Evolutionary conservation across 257 asterid species (phyloP), one percentile per base, ranked within the genome.

Genomic region (Plantago ovata): DNA sequence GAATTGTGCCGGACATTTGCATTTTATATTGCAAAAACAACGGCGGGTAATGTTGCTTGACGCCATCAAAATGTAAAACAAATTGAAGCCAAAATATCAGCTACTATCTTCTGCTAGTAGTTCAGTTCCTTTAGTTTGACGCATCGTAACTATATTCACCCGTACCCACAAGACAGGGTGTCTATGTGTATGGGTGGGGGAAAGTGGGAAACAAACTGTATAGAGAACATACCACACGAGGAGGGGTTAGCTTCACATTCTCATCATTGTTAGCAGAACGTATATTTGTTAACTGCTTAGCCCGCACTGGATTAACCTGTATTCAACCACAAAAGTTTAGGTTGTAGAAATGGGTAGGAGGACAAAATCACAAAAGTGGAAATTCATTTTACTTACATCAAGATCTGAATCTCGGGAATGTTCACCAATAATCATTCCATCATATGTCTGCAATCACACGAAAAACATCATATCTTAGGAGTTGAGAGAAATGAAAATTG

Each of bases 371-470:
- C 12, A 66, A 39, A 7, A 61, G n/a, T 14, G 28, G 50, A 65
- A 43, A 9, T 60, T 9, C 11, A 23, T 36, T 68, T 36, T 63
- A 24, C 94, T 86, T 78, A 93, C 99, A 71, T 93, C 99, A 72
- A 93, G 97, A 77, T 93, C 99, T 16, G 94, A 62, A 65, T 93
- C 99, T 50, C 99, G 86, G 6, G 99, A 86, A 78, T 93, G 95
- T 73, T 93, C 97, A 65, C 99, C 99, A 46, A 93, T 79, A 62
- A 93, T 93, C 99, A 93, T 93, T 75, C 99, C 99, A 68, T 93
- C 97, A 75, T 93, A 93, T 60, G 99, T 16, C 99, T 93, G 87
- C 79, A 72, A 66, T 45, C 42, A 48, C 32, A 62, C 36, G 23
- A 36, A 43, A 15, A 15, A 61, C 51, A 42, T 54, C 36, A 39